Base-by-base conservation (phyloP, 176 grass and related monocot species). In the Aegilops bicornis region DNA sequence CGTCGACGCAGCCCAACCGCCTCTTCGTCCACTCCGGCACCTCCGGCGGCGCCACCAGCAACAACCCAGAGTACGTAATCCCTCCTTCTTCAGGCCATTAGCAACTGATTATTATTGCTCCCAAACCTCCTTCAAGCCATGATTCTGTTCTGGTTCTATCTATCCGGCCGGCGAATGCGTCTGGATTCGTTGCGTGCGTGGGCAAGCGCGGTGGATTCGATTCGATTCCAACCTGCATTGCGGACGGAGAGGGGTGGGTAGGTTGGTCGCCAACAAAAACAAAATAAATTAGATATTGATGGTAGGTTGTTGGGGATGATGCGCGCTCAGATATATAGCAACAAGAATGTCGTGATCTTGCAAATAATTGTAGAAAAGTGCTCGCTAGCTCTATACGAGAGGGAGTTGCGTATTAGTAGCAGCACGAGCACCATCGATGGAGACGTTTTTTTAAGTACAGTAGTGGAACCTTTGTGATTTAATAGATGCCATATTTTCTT, bases 1-100 rank as follows among this genome's bases (percentile, higher is more conserved):
- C 97, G 31, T 99, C 97, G 10, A 99, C 97, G 8, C 97, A 94
- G 88, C 97, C 97, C 69, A 99, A 99, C 85, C 88, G 97, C 1
- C 73, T 96, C 36, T 99, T 91, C 82, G 94, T 99, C 14, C 97
- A 99, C 87, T 99, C 97, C 60, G 92, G 75, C 36, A 96, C 97
- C 0, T 98, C 97, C 48, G 87, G 79, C 77, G 97, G 97, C 45
- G 92, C 94, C 78, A 94, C 84, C 92, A 96, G 94, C 87, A 96
- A 98, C 87, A 78, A 92, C 79, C 83, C 90, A 0, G 10, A 15
- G 97, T 96, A 91, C 19, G 80, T 79, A 9, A 4, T 0, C 15
- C 3, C 15, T 24, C 10, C 54, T 8, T 20, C 52, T 56, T n/a
- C n/a, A n/a, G n/a, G n/a, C 27, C 27, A 27, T 27, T 27, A n/a